phyloP scores from a whole-genome alignment of 2,329 filamentous ascomycete species.

The Colletotrichum tabaci region DNA sequence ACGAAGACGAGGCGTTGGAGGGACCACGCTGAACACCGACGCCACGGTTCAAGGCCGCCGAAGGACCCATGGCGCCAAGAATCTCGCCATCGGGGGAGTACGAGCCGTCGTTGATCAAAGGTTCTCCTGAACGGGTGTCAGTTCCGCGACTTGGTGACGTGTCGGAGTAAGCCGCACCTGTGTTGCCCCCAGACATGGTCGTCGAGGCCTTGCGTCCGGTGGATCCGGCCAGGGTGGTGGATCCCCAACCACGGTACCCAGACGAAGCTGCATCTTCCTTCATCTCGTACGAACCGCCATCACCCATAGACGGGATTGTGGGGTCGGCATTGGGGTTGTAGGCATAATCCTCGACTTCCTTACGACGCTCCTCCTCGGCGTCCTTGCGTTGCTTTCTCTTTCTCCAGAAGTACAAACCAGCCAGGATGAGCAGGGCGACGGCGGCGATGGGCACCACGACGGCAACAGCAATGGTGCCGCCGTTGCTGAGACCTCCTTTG shows the following conservation, averaged over 20 bases:
- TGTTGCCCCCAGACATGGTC: constrained; percentile 83
- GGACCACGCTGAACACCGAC: constrained; percentile 87
- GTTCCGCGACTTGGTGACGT: constrained; percentile 79
- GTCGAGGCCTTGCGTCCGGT: constrained; percentile 89
- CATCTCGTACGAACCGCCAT: constrained; percentile 78
- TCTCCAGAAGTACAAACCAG: constrained; percentile 87
- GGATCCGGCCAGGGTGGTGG: constrained; percentile 76
- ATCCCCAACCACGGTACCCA: constrained; percentile 96
- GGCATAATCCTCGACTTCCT: constrained; percentile 97
- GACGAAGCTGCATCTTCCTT: constrained; percentile 77
- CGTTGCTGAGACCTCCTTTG: constrained; percentile 67
- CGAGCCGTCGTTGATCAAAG: constrained; percentile 67
- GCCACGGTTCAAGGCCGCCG: constrained; percentile 74
- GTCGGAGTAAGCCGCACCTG: constrained; percentile 80
- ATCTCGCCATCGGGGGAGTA: constrained; percentile 83
- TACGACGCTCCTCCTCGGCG: constrained; percentile 89
- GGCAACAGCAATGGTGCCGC: constrained; percentile 88
- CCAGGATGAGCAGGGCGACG: constrained; percentile 84
- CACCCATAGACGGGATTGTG: constrained; percentile 72
- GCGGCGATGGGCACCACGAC: constrained; percentile 94
- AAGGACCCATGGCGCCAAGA: constrained; percentile 85
- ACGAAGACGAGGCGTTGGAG: constrained; percentile 96
- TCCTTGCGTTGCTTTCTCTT: constrained; percentile 88
- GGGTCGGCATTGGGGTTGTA: constrained; percentile 99
- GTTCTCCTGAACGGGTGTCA: constrained; percentile 79